phyloP scores from a whole-genome alignment of 768 basidiomycete species.

The Leucosporidium creatinivorum region DNA sequence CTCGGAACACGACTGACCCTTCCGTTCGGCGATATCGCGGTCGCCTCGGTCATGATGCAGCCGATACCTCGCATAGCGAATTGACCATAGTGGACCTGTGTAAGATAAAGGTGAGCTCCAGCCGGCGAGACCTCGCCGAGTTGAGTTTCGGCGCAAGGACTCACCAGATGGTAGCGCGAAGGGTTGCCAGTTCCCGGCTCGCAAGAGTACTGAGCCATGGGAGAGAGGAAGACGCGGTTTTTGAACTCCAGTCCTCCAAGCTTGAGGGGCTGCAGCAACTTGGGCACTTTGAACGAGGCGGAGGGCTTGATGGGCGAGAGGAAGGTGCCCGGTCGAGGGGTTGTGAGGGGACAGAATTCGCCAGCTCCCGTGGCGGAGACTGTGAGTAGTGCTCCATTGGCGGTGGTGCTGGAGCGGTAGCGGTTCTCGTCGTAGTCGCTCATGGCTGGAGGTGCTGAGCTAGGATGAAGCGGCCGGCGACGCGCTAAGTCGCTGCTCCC shows the following conservation, averaged over 20 bases:
- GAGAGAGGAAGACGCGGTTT: not conserved
- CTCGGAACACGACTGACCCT: not conserved
- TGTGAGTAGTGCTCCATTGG: not conserved
- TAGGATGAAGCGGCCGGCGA: not conserved
- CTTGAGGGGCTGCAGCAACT: not conserved
- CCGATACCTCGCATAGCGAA: not conserved
- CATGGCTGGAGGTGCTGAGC: not conserved
- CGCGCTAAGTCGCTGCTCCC: no score
- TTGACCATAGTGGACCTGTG: not conserved
- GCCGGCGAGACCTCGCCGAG: no score
- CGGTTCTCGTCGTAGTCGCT: not conserved
- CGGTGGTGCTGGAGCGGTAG: not conserved
- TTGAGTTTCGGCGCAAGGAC: not conserved
- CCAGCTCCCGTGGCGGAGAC: not conserved
- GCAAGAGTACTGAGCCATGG: constrained; percentile 1
- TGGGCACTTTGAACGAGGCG: not conserved
- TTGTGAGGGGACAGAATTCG: not conserved
- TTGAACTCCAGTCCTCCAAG: not conserved
- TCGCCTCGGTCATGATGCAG: constrained; percentile 1
- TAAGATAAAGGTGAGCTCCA: not conserved
- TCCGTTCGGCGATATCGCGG: not conserved
- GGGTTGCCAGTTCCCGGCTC: not conserved
- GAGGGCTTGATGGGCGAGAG: not conserved
- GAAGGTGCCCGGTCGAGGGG: not conserved
- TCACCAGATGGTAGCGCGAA: not conserved